Percentiles rank a stretch among this genome's conserved stretches.
These are phyloP conservation scores for Linum trigynum DNA, from an alignment of 345 rosid species.

Conservation along the genomic window DNA sequence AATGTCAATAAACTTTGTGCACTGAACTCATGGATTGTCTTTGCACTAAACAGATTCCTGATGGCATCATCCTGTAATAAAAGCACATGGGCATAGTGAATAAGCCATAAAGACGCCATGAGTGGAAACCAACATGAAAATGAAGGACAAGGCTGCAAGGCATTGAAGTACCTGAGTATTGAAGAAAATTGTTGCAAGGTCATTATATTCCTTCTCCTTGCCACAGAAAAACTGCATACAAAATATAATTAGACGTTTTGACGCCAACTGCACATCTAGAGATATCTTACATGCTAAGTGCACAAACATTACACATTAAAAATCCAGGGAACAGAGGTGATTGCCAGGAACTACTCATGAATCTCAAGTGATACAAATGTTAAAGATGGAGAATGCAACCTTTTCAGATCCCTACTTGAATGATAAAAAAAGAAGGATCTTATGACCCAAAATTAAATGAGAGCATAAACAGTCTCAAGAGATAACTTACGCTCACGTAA, in stretches of 20 bases:
- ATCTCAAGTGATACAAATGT: neutral
- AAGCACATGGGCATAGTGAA: conserved; percentile 4
- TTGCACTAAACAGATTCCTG: conserved; percentile 95
- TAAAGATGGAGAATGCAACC: neutral
- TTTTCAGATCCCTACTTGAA: too few relatives aligned
- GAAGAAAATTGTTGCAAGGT: conserved; percentile 96
- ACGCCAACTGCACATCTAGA: conserved; percentile 1
- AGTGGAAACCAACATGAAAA: conserved; percentile 5
- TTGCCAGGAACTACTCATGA: neutral
- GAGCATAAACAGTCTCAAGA: conserved; percentile 4
- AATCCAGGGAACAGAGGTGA: neutral
- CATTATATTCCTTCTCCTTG: conserved; percentile 73
- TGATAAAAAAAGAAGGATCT: neutral
- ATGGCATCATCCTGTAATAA: conserved; percentile 88
- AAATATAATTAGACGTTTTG: conserved; percentile 12
- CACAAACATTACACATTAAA: neutral
- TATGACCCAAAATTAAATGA: neutral
- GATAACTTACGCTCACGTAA: conserved; percentile 71
- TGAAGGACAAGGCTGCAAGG: conserved; percentile 1
- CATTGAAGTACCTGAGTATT: conserved; percentile 67
- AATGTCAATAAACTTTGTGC: conserved; percentile 87
- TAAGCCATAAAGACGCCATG: neutral
- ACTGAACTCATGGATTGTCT: conserved; percentile 91
- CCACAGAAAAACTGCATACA: conserved; percentile 74
- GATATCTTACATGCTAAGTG: neutral